A percentile compares a stretch with the other conserved stretches of the same genome.
These are phyloP conservation scores for Theobroma grandiflorum DNA, from an alignment of 441 rosid species.

Conservation along the genomic window DNA sequence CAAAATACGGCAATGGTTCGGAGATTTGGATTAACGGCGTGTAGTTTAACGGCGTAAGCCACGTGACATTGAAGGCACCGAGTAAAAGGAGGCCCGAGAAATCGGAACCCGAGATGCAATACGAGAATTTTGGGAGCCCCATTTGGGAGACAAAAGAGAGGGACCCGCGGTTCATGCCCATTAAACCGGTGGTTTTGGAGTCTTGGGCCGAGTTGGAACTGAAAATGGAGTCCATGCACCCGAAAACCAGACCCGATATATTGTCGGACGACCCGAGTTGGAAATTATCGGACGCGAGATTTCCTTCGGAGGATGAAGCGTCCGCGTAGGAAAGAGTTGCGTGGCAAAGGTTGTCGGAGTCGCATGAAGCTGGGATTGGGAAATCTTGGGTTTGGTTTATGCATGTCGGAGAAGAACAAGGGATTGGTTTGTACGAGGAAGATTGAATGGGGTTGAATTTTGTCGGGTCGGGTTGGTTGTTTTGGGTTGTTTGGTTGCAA, in stretches of 20 bases:
- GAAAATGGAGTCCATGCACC: conserved; percentile 76
- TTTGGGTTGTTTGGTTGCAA: conserved; percentile 55
- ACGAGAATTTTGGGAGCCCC: conserved; percentile 83
- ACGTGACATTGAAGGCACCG: conserved; percentile 71
- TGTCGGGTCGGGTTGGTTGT: conserved; percentile 33
- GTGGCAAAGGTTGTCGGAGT: conserved; percentile 74
- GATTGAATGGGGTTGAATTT: conserved; percentile 69
- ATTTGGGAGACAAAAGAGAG: conserved; percentile 80
- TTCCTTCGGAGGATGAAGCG: conserved; percentile 81
- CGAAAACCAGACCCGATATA: conserved; percentile 58
- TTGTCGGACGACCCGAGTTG: conserved; percentile 57
- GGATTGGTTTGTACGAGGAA: conserved; percentile 60
- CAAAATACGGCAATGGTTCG: conserved; percentile 76
- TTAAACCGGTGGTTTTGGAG: conserved; percentile 65
- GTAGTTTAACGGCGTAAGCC: conserved; percentile 65
- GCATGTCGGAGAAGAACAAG: conserved; percentile 77
- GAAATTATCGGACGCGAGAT: conserved; percentile 73
- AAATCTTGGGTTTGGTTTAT: conserved; percentile 72
- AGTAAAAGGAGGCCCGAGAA: conserved; percentile 75
- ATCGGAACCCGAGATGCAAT: conserved; percentile 80
- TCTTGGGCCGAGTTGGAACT: conserved; percentile 79
- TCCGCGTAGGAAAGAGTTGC: conserved; percentile 86
- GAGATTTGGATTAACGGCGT: conserved; percentile 75
- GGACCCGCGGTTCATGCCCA: conserved; percentile 93
- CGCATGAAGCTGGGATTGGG: conserved; percentile 83